Conservation (phyloP, 345 rosid species). For the Salix purpurea region DNA sequence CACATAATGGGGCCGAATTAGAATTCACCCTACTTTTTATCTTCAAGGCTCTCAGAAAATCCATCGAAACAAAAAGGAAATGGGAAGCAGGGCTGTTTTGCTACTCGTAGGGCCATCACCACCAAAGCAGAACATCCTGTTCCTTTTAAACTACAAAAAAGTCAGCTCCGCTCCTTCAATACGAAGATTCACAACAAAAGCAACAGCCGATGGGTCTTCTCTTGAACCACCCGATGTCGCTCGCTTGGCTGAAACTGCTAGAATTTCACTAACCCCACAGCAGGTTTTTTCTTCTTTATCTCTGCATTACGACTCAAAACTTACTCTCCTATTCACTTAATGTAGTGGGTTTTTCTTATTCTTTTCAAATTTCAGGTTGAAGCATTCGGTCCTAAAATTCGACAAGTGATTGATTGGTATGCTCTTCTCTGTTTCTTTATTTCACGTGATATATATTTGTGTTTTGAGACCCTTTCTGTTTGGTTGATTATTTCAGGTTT, state of each 20-base stretch:
- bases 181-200: slow-evolving; percentile 35
- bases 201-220: slow-evolving; percentile 28
- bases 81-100: slow-evolving; percentile 19
- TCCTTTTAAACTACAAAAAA: slow-evolving; percentile 6
- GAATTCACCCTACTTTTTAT: neutral
- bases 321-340: neutral
- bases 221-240: slow-evolving; percentile 64
- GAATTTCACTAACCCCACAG: slow-evolving; percentile 59
- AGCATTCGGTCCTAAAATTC: slow-evolving; percentile 65
- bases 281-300: slow-evolving; percentile 37
- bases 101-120: slow-evolving; percentile 20
- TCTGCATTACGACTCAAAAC: neutral
- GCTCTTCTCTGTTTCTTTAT: neutral
- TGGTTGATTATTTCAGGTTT: slow-evolving; percentile 47
- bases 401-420: slow-evolving; percentile 68
- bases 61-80: neutral
- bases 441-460: neutral
- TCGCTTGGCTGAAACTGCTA: slow-evolving; percentile 72
- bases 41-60: neutral
- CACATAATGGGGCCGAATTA: neutral
- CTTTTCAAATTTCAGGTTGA: slow-evolving; percentile 36
- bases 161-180: slow-evolving; percentile 6
- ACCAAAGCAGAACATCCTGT: slow-evolving; percentile 2
- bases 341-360: neutral
- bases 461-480: neutral